Conservation (phyloP, 2,329 filamentous ascomycete genomes). For the Aureobasidium lini region DNA sequence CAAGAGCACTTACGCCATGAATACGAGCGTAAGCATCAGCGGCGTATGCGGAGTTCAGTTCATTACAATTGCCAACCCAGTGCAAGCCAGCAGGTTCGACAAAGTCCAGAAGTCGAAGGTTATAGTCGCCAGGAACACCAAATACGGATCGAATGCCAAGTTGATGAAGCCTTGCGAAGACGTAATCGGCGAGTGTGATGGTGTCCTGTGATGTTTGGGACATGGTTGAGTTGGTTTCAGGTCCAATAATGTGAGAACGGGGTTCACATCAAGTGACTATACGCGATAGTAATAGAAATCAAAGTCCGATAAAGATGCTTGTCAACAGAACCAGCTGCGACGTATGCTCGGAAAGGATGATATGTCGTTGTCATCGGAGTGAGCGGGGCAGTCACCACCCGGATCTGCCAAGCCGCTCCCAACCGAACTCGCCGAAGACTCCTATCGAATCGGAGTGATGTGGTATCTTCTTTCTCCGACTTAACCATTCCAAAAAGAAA, state of each 20-base stretch:
- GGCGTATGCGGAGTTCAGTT: slow-evolving; percentile 48
- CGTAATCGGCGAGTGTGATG: slow-evolving; percentile 22
- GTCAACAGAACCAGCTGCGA: not conserved
- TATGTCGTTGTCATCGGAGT: slow-evolving; percentile 7
- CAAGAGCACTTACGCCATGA: slow-evolving; percentile 20
- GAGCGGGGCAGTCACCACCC: not conserved
- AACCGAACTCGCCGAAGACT: slow-evolving; percentile 8
- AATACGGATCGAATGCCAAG: slow-evolving; percentile 39
- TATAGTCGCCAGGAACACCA: slow-evolving; percentile 39
- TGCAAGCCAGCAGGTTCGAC: slow-evolving; percentile 45
- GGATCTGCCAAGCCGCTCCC: slow-evolving; percentile 1
- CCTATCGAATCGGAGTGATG: slow-evolving; percentile 5
- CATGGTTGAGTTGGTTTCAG: slow-evolving; percentile 2
- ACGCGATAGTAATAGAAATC: not conserved
- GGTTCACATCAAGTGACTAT: not conserved
- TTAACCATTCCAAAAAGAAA: not conserved
- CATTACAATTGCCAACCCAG: slow-evolving; percentile 57
- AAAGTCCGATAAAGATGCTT: not conserved
- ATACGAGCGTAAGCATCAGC: slow-evolving; percentile 4
- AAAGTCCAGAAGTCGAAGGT: slow-evolving; percentile 44
- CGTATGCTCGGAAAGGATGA: not conserved
- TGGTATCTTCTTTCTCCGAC: slow-evolving; percentile 3
- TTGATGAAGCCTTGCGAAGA: slow-evolving; percentile 35
- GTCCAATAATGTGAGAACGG: not conserved
- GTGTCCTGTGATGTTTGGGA: not conserved